Conservation (phyloP, 1,284 basidiomycete species). For the Ganoderma sp. region DNA sequence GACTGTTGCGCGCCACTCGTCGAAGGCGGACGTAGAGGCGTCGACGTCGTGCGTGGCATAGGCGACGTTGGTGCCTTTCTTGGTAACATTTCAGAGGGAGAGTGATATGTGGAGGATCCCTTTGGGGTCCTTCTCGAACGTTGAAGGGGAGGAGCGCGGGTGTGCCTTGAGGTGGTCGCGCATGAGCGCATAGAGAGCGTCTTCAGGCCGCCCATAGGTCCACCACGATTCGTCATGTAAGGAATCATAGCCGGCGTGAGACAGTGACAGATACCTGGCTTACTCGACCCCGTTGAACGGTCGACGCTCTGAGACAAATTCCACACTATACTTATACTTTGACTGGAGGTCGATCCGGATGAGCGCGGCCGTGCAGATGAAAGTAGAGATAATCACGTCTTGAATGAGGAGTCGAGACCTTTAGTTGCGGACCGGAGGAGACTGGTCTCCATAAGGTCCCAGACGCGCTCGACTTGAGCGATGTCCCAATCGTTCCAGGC, state of each 20-base stretch:
- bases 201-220: constrained; percentile 92
- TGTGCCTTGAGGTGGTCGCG: constrained; percentile 58
- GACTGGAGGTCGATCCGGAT: too few species aligned
- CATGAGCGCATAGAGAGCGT: constrained; percentile 90
- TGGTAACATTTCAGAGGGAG: constrained; percentile 59
- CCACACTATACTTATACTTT: constrained; percentile 76
- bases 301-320: constrained; percentile 98
- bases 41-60: constrained; percentile 41
- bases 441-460: constrained; percentile 94
- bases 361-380: constrained; percentile 3
- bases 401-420: constrained; percentile 84
- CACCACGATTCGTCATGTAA: constrained; percentile 93
- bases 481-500: constrained; percentile 95
- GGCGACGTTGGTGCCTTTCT: constrained; percentile 56
- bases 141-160: constrained; percentile 67
- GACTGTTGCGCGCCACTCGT: constrained; percentile 73
- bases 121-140: constrained; percentile 81
- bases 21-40: constrained; percentile 59
- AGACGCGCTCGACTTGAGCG: constrained; percentile 91
- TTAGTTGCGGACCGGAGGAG: constrained; percentile 81
- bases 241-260: constrained; percentile 97
- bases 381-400: constrained; percentile 61
- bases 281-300: constrained; percentile 81
- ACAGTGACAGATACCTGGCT: constrained; percentile 88
- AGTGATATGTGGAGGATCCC: constrained; percentile 88